Base-by-base conservation (phyloP, 2,329 filamentous ascomycete genomes). In the Colletotrichum cereale region DNA sequence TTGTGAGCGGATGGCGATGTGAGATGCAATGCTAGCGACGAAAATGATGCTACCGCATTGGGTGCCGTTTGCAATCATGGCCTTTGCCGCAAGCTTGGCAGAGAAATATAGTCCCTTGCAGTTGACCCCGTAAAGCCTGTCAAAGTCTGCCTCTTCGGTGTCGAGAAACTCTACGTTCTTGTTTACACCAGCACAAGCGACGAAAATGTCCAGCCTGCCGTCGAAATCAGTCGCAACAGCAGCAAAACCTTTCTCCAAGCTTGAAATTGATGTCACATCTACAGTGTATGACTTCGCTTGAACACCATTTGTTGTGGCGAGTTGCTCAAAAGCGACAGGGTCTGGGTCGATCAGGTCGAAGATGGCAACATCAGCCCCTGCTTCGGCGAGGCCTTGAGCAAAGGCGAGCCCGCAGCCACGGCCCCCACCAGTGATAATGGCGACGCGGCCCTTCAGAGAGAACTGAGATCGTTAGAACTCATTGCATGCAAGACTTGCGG, bases 1-100 rank as follows among this genome's bases (percentile, higher is more conserved):
- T 75, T 88, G 85, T 18, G 82, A 84, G 11, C 84, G 80, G 24
- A 87, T 84, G 0, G 86, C 86, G 73, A 87, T 85, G 66, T 86
- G 80, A 36, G 84, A 84, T 0, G 86, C 86, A 75, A 88, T 88
- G 64, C 85, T 87, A 0, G 86, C 86, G 0, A 88, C 84, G 4
- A 88, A 77, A 14, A 89, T 80, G 63, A 88, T 88, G 67, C 86
- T 87, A 0, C 86, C 86, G 63, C 82, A 82, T 65, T 82, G 83
- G 0, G 86, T 87, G 2, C 82, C 82, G 73, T 85, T 88, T 1
- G 80, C 79, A 40, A 88, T 85, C 83, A 89, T 88, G 36, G 84
- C 82, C 67, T 83, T 81, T 0, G 85, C 86, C 2, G 84, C 86
- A 11, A 85, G 74, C 73, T 87, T 84, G 0, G 86, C 85, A 5